Base-by-base conservation (phyloP, 2,329 filamentous ascomycete species). In the Cercospora zeae-maydis region DNA sequence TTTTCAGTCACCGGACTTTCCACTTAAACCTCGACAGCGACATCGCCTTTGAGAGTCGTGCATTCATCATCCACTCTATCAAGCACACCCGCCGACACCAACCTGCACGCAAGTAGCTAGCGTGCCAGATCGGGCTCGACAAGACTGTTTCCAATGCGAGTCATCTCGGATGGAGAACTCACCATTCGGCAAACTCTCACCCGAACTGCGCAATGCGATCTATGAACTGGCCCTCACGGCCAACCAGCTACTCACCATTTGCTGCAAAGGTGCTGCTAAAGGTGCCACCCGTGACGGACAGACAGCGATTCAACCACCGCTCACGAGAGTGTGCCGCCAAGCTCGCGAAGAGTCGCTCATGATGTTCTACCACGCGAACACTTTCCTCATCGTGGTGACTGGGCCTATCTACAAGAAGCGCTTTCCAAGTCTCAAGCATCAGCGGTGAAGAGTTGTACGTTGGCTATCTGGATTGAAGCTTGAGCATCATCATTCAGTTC, bases 331-430 rank as follows among this genome's bases (percentile, higher is more conserved):
- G 8, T 45, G 39, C 21, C 33, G 27, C 13, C 54, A 58, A 13
- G 30, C 14, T 16, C 21, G 36, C 10, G 7, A 30, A 2, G 36
- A 58, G n/a, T 45, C 34, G 1, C 54, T 58, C 24, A 36, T 2
- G 36, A 42, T 58, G 36, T 58, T 42, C 54, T 58, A 58, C 27
- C 13, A 58, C 6, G 14, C 24, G 4, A 58, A 47, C 37, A 58
- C 36, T n/a, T 58, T 58, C 54, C 30, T 54, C 51, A 36, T 54
- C 30, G 33, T 19, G 10, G 30, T 36, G 9, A 21, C 14, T 6
- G 51, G 30, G 5, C 16, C 51, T 36, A 13, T 19, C 30, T 30
- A 11, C 24, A 19, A 19, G 27, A 6, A 27, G 24, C 24, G 6
- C 24, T 27, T 3, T 30, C 24, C 16, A 19, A 34, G 13, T n/a